Conservation (phyloP, 192 early-diverging fungal genomes). For the Backusella tarrabulga region DNA sequence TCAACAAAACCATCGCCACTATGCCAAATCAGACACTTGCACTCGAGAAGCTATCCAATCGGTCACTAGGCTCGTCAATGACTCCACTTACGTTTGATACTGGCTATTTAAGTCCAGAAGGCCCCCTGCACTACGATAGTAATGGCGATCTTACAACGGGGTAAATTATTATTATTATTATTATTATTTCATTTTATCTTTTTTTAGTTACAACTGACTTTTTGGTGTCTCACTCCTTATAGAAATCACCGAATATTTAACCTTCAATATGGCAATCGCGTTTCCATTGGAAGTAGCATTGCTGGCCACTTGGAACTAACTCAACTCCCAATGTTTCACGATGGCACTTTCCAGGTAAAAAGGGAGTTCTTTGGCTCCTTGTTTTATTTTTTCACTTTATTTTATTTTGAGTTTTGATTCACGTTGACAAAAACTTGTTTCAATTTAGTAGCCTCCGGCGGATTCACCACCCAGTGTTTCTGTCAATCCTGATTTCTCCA, state of each 20-base stretch:
- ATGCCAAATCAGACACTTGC: slow-evolving; percentile 26
- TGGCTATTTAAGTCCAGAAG: slow-evolving; percentile 43
- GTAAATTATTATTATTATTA: slow-evolving; percentile 16
- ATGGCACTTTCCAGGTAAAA: slow-evolving; percentile 33
- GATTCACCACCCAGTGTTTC: slow-evolving; percentile 36
- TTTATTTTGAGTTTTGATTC: neutral
- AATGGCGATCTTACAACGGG: slow-evolving; percentile 40
- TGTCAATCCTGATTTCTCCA: slow-evolving; percentile 37
- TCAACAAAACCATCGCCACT: slow-evolving; percentile 30
- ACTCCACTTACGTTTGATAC: slow-evolving; percentile 41
- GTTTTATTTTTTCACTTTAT: neutral
- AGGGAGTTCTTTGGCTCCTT: neutral
- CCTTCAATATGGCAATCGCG: slow-evolving; percentile 33
- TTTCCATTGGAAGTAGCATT: slow-evolving; percentile 37
- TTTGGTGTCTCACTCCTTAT: neutral
- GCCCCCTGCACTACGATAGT: slow-evolving; percentile 40
- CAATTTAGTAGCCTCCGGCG: slow-evolving; percentile 24
- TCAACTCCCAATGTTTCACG: slow-evolving; percentile 37
- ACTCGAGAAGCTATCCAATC: slow-evolving; percentile 25
- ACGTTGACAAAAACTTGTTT: slow-evolving; percentile 5
- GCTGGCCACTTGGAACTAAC: slow-evolving; percentile 37
- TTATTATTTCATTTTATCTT: neutral
- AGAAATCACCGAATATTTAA: slow-evolving; percentile 42
- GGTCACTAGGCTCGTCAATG: slow-evolving; percentile 25
- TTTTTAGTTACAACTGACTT: slow-evolving; percentile 8